Evolutionary conservation across 2,329 filamentous ascomycete genomes (phyloP), one percentile per base, ranked within the genome.

Genomic region (Paecilomyces niveus): DNA sequence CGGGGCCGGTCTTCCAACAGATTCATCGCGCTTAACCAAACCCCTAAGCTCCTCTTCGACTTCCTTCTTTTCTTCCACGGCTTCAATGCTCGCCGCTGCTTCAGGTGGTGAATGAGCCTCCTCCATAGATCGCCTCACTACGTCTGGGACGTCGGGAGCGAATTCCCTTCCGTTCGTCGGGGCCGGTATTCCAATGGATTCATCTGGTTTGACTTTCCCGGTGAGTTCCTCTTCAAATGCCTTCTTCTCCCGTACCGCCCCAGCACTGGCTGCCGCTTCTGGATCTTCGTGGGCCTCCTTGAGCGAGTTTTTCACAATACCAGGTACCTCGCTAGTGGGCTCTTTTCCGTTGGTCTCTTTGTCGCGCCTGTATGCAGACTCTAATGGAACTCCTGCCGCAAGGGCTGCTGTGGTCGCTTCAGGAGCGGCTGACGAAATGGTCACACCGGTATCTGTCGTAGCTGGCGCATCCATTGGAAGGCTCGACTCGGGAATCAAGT

Each of bases 401-500:
- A 80, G 67, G 10, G 68, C 76, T 15, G 78, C 74, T 1, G 78
- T 80, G 13, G 78, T 80, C 2, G 77, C 74, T 13, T 65, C 70
- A 1, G 82, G 80, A 13, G 75, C 81, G 9, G 75, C 76, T 8
- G 78, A 87, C 74, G 71, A 77, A 65, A 75, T 85, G 65, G 65
- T 71, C 54, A 78, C 79, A n/a, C 80, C 82, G 66, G 79, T 82
- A 64, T 86, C 81, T 56, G 76, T 75, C 54, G 76, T 65, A 21
- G 70, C 66, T 2, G 68, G 70, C 45, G 69, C 69, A 50, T 81
- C 82, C 72, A 92, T 87, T 11, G 89, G 89, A 62, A 94, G 80
- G 73, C 88, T 90, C 7, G 90, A 93, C 76, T 95, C 90, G 18
- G 91, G 90, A 63, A 94, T 92, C 72, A 89, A 78, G 73, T 81